Evolutionary conservation across 768 basidiomycete genomes (phyloP), one percentile per base, ranked within the genome.

Genomic region (Galerina sulciceps): DNA sequence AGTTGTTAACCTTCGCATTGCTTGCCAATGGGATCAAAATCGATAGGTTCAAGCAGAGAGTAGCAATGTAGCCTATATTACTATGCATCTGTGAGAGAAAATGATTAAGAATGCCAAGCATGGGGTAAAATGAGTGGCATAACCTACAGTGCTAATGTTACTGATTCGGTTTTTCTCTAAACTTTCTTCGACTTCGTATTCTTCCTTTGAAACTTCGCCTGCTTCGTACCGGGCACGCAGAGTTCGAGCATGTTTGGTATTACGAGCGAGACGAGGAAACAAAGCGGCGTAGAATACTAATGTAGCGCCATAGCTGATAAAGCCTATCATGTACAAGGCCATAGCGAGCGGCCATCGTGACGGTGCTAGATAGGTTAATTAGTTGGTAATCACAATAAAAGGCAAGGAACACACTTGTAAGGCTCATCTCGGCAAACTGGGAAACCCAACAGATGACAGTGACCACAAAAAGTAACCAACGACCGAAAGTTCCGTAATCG

Each of bases 131-230:
- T 38, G 22, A 37, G 22, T 37, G 14, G 20, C 46, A 43, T 17
- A 31, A 59, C 81, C 47, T 46, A 91, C 91, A 42, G 89, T 93
- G 67, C 88, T 90, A 61, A 93, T 90, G 65, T 92, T 93, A 67
- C 91, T 91, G 57, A 94, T 89, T 60, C 87, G 76, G 60, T 92
- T 94, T 81, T 92, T 92, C 75, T 93, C 90, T 43, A 93, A 65
- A 34, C 88, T 89, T 65, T 93, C 90, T 65, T 90, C 90, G 15
- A 62, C 67, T 65, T 93, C 91, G 62, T 89, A 92, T 60, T 82
- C 86, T 53, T 87, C 87, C 13, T 74, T 71, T 0, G 76, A 65
- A 10, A 88, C 84, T 58, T 88, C 82, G 0, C 88, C 88, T 0
- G 75, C 76, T 48, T 87, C 86, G 54, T 82, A 86, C 63, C 78